Evolutionary conservation across 805 yeast genomes (phyloP).

Genomic region (Lipomyces sp.): DNA sequence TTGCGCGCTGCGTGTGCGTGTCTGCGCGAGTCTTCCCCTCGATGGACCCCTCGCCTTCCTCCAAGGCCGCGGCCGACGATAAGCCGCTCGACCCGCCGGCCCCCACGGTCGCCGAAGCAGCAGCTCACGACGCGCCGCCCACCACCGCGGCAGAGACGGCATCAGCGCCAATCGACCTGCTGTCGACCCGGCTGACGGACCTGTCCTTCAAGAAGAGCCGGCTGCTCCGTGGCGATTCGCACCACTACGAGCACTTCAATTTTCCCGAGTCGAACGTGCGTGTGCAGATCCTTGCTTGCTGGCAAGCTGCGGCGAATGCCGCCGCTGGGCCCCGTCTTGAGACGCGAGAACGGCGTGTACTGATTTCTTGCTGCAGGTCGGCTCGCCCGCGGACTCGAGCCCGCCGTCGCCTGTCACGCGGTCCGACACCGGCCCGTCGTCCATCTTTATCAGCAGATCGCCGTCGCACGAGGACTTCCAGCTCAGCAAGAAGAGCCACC

Average conservation of each 20-base stretch:
- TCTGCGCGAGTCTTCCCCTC: no score
- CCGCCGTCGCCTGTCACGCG: constrained; percentile 24
- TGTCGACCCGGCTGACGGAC: constrained; percentile 29
- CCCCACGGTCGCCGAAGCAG: no score
- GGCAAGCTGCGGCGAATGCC: no score
- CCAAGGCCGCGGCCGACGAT: no score
- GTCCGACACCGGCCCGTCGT: constrained; percentile 11
- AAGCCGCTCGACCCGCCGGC: neutral
- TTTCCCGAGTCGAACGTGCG: constrained; percentile 35
- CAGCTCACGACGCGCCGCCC: neutral
- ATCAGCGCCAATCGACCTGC: constrained; percentile 11
- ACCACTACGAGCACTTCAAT: constrained; percentile 35
- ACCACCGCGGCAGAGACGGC: constrained; percentile 35
- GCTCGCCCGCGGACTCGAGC: constrained; percentile 15
- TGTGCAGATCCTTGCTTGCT: neutral
- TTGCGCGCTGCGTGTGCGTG: no score
- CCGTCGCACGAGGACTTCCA: constrained; percentile 2
- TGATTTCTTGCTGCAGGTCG: constrained; percentile 9
- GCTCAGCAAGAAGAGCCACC: neutral
- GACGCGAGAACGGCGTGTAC: no score
- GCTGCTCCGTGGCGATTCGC: constrained; percentile 33
- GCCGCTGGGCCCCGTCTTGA: no score
- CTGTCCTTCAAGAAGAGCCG: constrained; percentile 32
- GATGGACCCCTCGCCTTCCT: no score
- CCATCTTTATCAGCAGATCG: constrained; percentile 8